Conservation (phyloP, 495 filamentous ascomycete species). For the Rusavskia elegans region DNA sequence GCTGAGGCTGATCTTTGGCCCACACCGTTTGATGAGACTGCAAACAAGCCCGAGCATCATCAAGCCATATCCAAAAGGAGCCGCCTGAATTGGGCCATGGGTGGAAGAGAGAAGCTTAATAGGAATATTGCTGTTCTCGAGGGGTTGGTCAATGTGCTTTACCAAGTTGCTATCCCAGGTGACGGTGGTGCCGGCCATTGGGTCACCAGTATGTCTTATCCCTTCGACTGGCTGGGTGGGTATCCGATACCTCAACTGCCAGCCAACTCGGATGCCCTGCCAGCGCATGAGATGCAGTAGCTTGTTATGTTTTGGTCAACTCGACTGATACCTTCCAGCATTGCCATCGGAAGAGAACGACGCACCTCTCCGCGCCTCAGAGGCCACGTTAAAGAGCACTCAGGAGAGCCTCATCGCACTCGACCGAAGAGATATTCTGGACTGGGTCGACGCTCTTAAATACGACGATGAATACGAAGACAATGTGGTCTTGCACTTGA, state of each 20-base stretch:
- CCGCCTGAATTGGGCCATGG: neutral
- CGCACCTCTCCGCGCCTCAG: neutral
- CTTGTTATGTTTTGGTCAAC: neutral
- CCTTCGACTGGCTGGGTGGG: too few relatives aligned
- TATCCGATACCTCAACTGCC: too few relatives aligned
- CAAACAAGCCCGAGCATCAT: neutral
- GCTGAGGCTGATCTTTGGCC: neutral
- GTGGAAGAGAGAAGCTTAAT: neutral
- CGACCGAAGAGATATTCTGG: neutral
- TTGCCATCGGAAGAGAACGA: neutral
- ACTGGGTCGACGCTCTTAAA: neutral
- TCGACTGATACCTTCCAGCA: neutral
- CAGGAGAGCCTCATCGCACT: neutral
- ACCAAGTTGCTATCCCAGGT: neutral
- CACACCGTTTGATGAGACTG: too few relatives aligned
- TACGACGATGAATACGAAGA: neutral
- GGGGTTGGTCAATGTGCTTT: neutral
- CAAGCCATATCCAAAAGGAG: neutral
- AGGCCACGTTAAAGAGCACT: neutral
- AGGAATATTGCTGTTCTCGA: neutral
- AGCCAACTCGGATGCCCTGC: too few relatives aligned
- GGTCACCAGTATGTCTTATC: neutral
- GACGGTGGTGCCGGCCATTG: neutral
- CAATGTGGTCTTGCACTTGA: neutral
- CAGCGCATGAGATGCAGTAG: too few relatives aligned